These are phyloP conservation scores for Escovopsis weberi DNA, from an alignment of 2,329 filamentous ascomycete genomes.

Conservation along the genomic window DNA sequence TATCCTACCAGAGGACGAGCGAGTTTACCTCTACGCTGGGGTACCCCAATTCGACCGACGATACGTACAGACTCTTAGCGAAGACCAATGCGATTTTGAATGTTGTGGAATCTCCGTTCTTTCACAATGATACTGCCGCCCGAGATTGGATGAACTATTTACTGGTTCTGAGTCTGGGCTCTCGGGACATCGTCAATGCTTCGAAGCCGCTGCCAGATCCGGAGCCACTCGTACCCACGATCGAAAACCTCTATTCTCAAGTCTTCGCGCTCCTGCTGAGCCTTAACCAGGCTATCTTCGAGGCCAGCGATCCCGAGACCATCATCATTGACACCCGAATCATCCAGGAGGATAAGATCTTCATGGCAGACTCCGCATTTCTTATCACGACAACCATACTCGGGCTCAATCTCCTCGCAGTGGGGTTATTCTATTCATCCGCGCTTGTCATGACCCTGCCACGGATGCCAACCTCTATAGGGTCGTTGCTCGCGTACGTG, in stretches of 20 bases:
- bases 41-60: not conserved
- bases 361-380: constrained; percentile 33
- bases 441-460: constrained; percentile 29
- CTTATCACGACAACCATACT: constrained; percentile 29
- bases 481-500: constrained; percentile 30
- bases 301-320: not conserved
- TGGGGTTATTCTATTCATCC: constrained; percentile 26
- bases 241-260: constrained; percentile 13
- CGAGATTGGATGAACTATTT: constrained; percentile 34
- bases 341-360: constrained; percentile 26
- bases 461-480: constrained; percentile 36
- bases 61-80: not conserved
- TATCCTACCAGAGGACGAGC: constrained; percentile 7
- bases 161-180: constrained; percentile 16
- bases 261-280: constrained; percentile 20
- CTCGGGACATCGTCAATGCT: constrained; percentile 19
- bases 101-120: too few relatives aligned
- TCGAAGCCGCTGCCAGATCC: constrained; percentile 8
- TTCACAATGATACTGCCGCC: constrained; percentile 32
- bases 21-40: not conserved
- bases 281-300: constrained; percentile 26
- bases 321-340: constrained; percentile 7
- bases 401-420: constrained; percentile 25
- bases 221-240: constrained; percentile 1
- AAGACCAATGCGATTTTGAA: constrained; percentile 11